Base-by-base conservation (phyloP, 2,329 filamentous ascomycete species). In the Xylaria sp. region DNA sequence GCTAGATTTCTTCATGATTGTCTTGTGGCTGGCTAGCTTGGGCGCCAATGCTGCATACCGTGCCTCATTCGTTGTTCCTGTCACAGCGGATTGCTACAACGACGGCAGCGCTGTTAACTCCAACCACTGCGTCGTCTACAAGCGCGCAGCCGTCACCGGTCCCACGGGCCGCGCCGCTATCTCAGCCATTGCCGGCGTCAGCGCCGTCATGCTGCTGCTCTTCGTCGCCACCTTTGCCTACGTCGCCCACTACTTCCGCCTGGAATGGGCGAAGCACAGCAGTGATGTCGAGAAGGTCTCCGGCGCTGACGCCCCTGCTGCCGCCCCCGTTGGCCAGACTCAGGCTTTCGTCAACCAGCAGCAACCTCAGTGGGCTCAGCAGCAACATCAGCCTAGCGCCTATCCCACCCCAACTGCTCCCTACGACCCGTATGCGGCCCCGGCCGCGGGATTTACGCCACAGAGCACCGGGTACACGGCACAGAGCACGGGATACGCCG, bases 11-110 rank as follows among this genome's bases (percentile, higher is more conserved):
- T 70, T 82, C 43, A 73, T 83, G 70, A 67, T 79, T 47, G 66
- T 83, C 58, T 74, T 83, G 54, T 83, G 81, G 81, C 77, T 83
- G 17, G 75, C 79, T 0, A 75, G 76, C n/a, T 71, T 76, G 68
- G 76, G 70, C 33, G 75, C 79, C 25, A 74, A 74, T 13, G 81
- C 81, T 8, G 74, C 76, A 19, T 72, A 67, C 53, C 77, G 80
- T 29, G 73, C 74, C 33, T 62, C 62, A 17, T 82, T 79, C 67
- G 70, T 64, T 8, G 69, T 75, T 13, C 52, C 37, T 3, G 76
- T 78, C 2, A 65, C 37, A 9, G 70, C 69, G 2, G 77, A 74
- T 57, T 73, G 69, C 61, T 67, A 73, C 15, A 69, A 67, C 46
- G 75, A 81, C 61, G 79, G 79, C 43, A 78, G 76, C 65, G 21